A percentile compares a stretch with the other conserved stretches of the same genome.
These are phyloP conservation scores for Poa annua DNA, from an alignment of 176 grass and related monocot genomes.

Conservation along the genomic window DNA sequence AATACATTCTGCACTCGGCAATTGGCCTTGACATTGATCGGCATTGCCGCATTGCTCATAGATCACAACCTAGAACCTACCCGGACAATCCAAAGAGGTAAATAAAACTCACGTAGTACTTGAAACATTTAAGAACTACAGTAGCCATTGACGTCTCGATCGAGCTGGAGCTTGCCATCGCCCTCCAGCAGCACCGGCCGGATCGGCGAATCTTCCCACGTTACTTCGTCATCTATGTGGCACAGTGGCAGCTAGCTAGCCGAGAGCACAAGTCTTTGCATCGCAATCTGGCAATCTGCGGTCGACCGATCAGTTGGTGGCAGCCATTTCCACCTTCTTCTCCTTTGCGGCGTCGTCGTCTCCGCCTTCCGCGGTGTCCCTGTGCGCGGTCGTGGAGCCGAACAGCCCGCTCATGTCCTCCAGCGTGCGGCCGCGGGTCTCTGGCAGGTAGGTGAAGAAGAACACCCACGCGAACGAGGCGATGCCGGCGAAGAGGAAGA, in stretches of 20 bases:
- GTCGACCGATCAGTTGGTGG: constrained; percentile 39
- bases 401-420: constrained; percentile 74
- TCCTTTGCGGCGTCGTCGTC: constrained; percentile 31
- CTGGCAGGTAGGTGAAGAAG: constrained; percentile 73
- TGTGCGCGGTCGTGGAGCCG: constrained; percentile 31
- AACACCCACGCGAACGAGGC: constrained; percentile 57
- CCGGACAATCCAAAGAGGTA: constrained; percentile 29
- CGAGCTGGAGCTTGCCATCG: constrained; percentile 46
- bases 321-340: constrained; percentile 57
- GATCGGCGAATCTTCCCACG: constrained; percentile 58
- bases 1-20: not conserved
- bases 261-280: constrained; percentile 17
- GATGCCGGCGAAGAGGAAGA: constrained; percentile 76
- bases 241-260: constrained; percentile 42
- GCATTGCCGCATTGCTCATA: not conserved
- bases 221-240: constrained; percentile 42
- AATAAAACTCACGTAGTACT: constrained; percentile 20
- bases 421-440: constrained; percentile 71
- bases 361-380: not conserved
- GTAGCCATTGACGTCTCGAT: constrained; percentile 22
- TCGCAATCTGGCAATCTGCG: constrained; percentile 19
- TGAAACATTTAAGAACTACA: constrained; percentile 29
- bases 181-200: constrained; percentile 37
- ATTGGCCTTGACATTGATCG: constrained; percentile 4
- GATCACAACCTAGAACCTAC: not conserved